Evolutionary conservation across 108 stramenopile species (phyloP).

Genomic region (Cyclotella sp.): DNA sequence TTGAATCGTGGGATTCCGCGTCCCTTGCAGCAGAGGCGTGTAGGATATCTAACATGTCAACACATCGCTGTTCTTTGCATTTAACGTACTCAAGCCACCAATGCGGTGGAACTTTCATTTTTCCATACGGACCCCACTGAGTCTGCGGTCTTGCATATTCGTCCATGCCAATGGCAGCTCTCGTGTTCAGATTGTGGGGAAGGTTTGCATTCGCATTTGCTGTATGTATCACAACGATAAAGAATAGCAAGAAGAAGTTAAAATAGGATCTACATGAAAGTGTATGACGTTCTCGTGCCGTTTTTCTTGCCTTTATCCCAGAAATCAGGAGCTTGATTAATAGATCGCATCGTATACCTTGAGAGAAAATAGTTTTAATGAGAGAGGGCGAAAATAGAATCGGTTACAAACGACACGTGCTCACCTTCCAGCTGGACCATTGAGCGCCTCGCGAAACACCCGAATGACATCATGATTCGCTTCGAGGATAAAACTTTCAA

Average conservation of each 20-base stretch:
- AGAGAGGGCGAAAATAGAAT: background rate
- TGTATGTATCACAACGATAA: background rate
- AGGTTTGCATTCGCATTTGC: conserved; percentile 51
- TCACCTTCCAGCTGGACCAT: conserved; percentile 61
- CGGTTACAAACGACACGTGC: background rate
- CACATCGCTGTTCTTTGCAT: conserved; percentile 41
- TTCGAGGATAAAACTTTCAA: conserved; percentile 77
- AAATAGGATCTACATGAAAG: background rate
- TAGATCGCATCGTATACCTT: conserved; percentile 42
- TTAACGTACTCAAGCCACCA: conserved; percentile 76
- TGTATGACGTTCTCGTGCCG: background rate
- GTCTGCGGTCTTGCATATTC: conserved; percentile 57
- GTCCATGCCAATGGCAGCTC: conserved; percentile 56
- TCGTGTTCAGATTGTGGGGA: conserved; percentile 51
- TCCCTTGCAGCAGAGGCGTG: conserved; percentile 65
- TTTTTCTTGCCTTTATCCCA: conserved; percentile 47
- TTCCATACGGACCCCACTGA: conserved; percentile 59
- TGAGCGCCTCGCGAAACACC: conserved; percentile 72
- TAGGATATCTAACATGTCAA: conserved; percentile 67
- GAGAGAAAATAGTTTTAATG: background rate
- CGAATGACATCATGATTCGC: conserved; percentile 79
- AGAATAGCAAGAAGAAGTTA: background rate
- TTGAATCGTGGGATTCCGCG: conserved; percentile 69
- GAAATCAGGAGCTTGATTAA: conserved; percentile 67
- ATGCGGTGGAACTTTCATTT: conserved; percentile 65